phyloP scores from a whole-genome alignment of 2,329 filamentous ascomycete species.

The Claviceps pusilla region DNA sequence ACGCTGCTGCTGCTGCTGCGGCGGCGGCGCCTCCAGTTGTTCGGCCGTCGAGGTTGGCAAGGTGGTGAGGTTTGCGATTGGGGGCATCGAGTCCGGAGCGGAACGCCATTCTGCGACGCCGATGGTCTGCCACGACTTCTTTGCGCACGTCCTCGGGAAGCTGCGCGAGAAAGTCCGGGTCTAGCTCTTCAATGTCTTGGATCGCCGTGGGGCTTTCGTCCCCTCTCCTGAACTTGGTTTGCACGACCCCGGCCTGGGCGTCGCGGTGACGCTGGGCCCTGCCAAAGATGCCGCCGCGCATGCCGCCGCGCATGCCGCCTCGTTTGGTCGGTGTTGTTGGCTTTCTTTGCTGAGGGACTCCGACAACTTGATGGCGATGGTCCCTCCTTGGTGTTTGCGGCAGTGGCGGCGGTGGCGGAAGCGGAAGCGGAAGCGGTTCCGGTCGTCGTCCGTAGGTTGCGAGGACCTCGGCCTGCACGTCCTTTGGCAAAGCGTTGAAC shows the following conservation, averaged over 20 bases:
- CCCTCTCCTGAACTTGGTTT: slow-evolving; percentile 49
- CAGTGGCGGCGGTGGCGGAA: slow-evolving; percentile 18
- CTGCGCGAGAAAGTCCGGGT: slow-evolving; percentile 63
- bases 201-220: slow-evolving; percentile 13
- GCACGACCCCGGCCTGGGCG: slow-evolving; percentile 46
- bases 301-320: slow-evolving; percentile 22
- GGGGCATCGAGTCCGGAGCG: slow-evolving; percentile 33
- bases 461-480: slow-evolving; percentile 72
- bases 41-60: slow-evolving; percentile 11
- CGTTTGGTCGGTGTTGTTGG: slow-evolving; percentile 53
- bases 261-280: slow-evolving; percentile 37
- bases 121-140: slow-evolving; percentile 65
- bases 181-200: slow-evolving; percentile 36
- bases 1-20: neutral
- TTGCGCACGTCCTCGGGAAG: slow-evolving; percentile 65
- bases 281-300: slow-evolving; percentile 22
- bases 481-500: slow-evolving; percentile 67
- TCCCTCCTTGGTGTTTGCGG: slow-evolving; percentile 33
- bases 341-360: slow-evolving; percentile 28
- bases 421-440: slow-evolving; percentile 3
- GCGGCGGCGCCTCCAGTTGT: neutral
- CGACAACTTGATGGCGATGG: slow-evolving; percentile 35
- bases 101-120: slow-evolving; percentile 39
- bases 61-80: slow-evolving; percentile 9
- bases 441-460: slow-evolving; percentile 44